A percentile compares a stretch with the other conserved stretches of the same genome.
Conservation (phyloP, 257 asterid genomes). For the Rubia yunnanensis region DNA sequence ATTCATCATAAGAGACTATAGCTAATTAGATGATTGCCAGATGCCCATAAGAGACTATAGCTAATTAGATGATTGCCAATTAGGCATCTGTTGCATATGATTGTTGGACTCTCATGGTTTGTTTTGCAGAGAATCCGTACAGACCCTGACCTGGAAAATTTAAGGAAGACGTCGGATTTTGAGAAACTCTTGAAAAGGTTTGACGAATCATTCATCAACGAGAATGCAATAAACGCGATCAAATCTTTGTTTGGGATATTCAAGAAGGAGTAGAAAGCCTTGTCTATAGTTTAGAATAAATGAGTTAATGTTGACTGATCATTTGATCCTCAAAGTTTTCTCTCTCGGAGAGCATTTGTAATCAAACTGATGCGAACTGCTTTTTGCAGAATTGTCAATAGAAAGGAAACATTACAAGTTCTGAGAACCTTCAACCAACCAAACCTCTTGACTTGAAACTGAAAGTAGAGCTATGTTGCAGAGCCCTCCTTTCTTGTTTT, state of each 20-base stretch:
- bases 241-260: slow-evolving; percentile 75
- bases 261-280: slow-evolving; percentile 27
- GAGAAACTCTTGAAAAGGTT: slow-evolving; percentile 63
- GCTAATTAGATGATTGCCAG: not conserved
- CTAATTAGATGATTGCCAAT: not conserved
- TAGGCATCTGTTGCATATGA: not conserved
- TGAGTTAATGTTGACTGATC: not conserved
- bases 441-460: not conserved
- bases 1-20: not conserved
- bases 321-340: not conserved
- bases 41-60: too few relatives aligned
- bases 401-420: not conserved
- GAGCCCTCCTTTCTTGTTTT: too few relatives aligned
- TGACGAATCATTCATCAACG: slow-evolving; percentile 90
- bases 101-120: not conserved
- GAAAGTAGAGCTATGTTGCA: too few relatives aligned
- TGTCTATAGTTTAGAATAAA: not conserved
- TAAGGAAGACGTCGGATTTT: slow-evolving; percentile 57
- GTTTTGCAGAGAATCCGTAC: slow-evolving; percentile 61
- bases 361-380: not conserved
- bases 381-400: not conserved
- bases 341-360: not conserved
- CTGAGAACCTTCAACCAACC: not conserved
- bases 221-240: slow-evolving; percentile 81
- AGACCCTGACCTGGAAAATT: slow-evolving; percentile 76